Conservation (phyloP, 2,329 filamentous ascomycete species). For the Paraphaeosphaeria sporulosa region DNA sequence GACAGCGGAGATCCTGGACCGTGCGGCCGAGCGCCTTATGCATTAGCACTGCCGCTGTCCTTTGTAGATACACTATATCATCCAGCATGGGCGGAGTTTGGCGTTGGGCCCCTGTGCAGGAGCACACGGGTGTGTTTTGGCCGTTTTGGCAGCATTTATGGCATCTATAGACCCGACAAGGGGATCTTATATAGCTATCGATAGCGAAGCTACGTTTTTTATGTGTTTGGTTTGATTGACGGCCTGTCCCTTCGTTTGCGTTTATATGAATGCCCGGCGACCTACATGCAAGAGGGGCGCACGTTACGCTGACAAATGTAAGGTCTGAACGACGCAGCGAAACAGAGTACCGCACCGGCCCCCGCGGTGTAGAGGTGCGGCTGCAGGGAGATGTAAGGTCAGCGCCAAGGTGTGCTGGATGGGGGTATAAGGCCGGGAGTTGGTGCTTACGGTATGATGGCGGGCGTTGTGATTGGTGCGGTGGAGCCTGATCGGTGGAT, state of each 20-base stretch:
- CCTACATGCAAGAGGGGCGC: background rate
- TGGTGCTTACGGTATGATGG: background rate
- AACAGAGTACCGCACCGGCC: background rate
- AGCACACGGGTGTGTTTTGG: background rate
- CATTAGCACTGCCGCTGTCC: background rate
- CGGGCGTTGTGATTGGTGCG: background rate
- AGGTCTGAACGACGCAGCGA: background rate
- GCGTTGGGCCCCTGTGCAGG: background rate
- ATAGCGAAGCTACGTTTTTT: conserved; percentile 1
- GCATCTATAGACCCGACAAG: background rate
- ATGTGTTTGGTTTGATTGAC: background rate
- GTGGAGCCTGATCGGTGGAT: background rate
- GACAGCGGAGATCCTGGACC: conserved; percentile 71
- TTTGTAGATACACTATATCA: conserved; percentile 1
- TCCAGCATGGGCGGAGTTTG: conserved; percentile 13
- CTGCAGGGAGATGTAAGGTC: background rate
- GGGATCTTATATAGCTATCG: background rate
- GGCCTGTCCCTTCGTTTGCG: too few relatives aligned
- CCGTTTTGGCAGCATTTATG: background rate
- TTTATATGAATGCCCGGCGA: background rate
- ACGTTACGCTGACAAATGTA: background rate
- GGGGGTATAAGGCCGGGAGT: too few relatives aligned
- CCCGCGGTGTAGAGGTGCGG: background rate
- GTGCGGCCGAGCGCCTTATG: conserved; percentile 62
- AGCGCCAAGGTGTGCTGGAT: too few relatives aligned